Base-by-base conservation (phyloP, 768 basidiomycete genomes). In the Serpula lacrymans region DNA sequence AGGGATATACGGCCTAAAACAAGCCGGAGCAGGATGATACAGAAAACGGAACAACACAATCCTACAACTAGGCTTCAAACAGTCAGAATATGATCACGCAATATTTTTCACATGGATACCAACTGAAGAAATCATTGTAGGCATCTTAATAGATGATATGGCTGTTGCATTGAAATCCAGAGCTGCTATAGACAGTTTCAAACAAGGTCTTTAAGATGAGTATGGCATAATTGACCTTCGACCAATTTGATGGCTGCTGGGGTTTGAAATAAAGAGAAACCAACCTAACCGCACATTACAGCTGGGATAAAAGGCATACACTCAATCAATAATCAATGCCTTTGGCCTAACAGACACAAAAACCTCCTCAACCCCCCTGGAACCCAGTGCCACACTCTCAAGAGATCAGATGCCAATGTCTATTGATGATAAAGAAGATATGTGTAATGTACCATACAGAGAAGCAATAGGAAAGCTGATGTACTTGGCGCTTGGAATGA, bases 1-100 rank as follows among this genome's bases (percentile, higher is more conserved):
- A 50, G 16, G 50, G 57, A 42, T 74, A 6, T 74, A 74, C 41
- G 65, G 74, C 0, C 54, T 72, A 1, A 63, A 63, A 16, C 67
- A 69, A 37, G 51, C 59, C 1, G 61, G 53, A 2, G 35, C 47
- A 6, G 39, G 55, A 25, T 71, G 66, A 65, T 58, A 63, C n/a
- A 12, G 56, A 36, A 36, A 43, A n/a, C 20, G 36, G 10, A 29
- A 12, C 1, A n/a, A 12, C 0, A 13, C 33, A 0, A 23, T 43
- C 28, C 4, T 3, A 3, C 11, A 45, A 2, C 6, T 40, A 3
- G 27, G 39, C 0, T 40, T 40, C 17, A 44, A 4, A 2, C 23
- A 5, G 11, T 37, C 20, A 2, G 17, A 32, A 11, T 14, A 21
- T 35, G 40, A 41, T 11, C 31, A 31, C 7, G 14, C 17, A 4